Percentiles rank a stretch among this genome's conserved stretches.
These are phyloP conservation scores for Pestalotiopsis sp. DNA, from an alignment of 2,329 filamentous ascomycete species.

Conservation along the genomic window DNA sequence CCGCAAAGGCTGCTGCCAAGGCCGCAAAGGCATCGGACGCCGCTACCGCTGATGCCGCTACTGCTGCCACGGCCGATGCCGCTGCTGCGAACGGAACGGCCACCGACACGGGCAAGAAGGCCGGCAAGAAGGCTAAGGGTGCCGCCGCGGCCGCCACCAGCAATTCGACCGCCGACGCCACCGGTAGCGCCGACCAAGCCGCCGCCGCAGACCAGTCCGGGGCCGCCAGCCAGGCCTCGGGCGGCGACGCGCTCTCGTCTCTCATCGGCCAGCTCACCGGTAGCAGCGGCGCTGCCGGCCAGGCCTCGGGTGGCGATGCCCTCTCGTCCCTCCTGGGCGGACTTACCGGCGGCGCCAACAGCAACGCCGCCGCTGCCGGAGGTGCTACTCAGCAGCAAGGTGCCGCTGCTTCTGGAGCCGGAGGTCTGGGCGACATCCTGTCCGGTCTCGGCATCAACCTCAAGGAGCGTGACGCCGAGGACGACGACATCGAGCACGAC, in stretches of 20 bases:
- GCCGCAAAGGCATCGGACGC: slow-evolving; percentile 42
- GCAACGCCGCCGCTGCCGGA: background rate
- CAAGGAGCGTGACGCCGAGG: background rate
- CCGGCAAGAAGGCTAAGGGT: slow-evolving; percentile 23
- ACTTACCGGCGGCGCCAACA: background rate
- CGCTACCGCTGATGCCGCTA: background rate
- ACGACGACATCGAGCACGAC: background rate
- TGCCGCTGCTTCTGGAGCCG: background rate
- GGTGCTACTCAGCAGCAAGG: background rate
- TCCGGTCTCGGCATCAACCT: background rate
- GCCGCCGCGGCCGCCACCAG: slow-evolving; percentile 25
- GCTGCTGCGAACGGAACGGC: background rate
- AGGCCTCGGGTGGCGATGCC: background rate
- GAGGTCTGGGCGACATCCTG: background rate
- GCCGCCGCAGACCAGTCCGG: background rate
- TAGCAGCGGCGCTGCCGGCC: background rate
- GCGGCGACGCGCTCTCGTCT: background rate
- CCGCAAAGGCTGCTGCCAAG: slow-evolving; percentile 22
- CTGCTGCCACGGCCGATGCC: background rate
- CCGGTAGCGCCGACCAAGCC: background rate
- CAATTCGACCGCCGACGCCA: slow-evolving; percentile 39
- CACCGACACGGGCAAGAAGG: slow-evolving; percentile 16
- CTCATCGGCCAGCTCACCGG: background rate
- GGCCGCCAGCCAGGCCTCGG: background rate
- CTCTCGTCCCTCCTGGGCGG: background rate